phyloP scores from a whole-genome alignment of 148 eudicot genomes.

The Heliosperma pusillum region DNA sequence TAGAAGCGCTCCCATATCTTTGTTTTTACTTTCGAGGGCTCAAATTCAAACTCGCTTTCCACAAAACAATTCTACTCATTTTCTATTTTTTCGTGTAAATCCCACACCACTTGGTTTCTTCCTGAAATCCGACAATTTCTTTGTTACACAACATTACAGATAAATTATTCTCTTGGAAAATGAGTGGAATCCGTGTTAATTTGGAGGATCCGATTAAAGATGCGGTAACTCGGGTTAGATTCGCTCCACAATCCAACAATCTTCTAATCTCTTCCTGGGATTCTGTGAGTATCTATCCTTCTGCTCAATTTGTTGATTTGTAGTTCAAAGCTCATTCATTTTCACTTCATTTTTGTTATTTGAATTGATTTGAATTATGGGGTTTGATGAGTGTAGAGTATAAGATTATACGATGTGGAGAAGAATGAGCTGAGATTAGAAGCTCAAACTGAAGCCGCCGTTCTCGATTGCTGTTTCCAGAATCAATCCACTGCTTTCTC shows the following conservation, averaged over 20 bases:
- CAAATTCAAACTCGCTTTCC: not conserved
- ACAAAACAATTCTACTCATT: not conserved
- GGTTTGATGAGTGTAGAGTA: slow-evolving; percentile 36
- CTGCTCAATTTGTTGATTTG: not conserved
- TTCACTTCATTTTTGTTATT: not conserved
- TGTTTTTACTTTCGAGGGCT: not conserved
- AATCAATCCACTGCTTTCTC: slow-evolving; percentile 44
- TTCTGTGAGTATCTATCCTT: slow-evolving; percentile 41
- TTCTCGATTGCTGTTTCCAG: slow-evolving; percentile 83
- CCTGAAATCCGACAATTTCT: not conserved
- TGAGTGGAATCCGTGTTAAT: slow-evolving; percentile 39
- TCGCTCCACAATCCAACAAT: slow-evolving; percentile 65
- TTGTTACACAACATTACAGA: not conserved
- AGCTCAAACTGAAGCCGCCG: slow-evolving; percentile 49
- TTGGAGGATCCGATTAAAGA: slow-evolving; percentile 57
- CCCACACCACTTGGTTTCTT: no score
- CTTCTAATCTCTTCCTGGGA: slow-evolving; percentile 93
- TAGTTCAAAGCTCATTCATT: not conserved
- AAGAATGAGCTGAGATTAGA: slow-evolving; percentile 42
- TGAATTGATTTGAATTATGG: not conserved
- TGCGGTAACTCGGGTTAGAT: slow-evolving; percentile 66
- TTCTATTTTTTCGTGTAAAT: not conserved
- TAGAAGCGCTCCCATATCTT: no score
- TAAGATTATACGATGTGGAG: slow-evolving; percentile 68
- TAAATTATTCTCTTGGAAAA: slow-evolving; percentile 8